Conservation (phyloP, 371 early-diverging fungal genomes). For the Smittium culicis region DNA sequence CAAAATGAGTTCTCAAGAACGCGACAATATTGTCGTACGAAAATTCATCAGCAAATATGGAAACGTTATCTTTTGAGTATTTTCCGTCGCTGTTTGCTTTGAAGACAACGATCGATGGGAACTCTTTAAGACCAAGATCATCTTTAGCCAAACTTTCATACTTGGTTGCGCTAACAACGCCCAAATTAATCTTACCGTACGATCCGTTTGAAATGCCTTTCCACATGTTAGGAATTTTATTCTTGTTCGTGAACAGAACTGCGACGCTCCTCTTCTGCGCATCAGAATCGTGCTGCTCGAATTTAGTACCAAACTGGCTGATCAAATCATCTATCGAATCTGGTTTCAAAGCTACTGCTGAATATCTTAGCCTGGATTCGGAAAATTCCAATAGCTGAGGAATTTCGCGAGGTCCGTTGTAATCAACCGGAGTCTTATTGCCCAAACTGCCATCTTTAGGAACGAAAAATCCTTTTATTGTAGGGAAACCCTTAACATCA, state of each 20-base stretch:
- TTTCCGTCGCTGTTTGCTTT: constrained; percentile 10
- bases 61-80: neutral
- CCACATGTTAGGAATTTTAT: constrained; percentile 57
- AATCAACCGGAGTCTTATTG: constrained; percentile 50
- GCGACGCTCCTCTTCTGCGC: constrained; percentile 28
- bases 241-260: constrained; percentile 60
- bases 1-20: neutral
- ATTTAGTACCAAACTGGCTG: neutral
- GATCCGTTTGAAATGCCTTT: constrained; percentile 71
- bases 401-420: constrained; percentile 67
- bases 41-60: neutral
- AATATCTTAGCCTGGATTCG: constrained; percentile 40
- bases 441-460: constrained; percentile 27
- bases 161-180: constrained; percentile 47
- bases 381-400: constrained; percentile 55
- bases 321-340: constrained; percentile 11
- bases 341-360: constrained; percentile 11
- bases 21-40: neutral
- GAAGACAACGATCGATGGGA: constrained; percentile 52
- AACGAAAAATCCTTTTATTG: constrained; percentile 74
- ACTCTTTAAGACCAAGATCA: constrained; percentile 39
- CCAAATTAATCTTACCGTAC: constrained; percentile 49
- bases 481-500: constrained; percentile 82
- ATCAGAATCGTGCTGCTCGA: neutral
- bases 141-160: constrained; percentile 36